Base-by-base conservation (phyloP, 140 eudicot species). In the Oenanthe javanica region DNA sequence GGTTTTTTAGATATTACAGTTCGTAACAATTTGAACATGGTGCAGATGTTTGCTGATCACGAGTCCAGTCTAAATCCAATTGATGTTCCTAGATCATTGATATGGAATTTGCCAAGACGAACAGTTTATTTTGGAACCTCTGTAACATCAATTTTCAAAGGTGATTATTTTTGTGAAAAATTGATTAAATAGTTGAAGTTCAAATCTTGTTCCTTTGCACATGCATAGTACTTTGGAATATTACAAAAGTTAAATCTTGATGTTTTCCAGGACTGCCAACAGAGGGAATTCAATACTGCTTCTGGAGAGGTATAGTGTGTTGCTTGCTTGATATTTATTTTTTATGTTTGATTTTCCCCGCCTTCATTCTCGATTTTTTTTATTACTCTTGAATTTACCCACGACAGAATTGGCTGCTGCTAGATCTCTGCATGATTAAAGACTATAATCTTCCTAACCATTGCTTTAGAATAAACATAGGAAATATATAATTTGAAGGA, bases 11-110 rank as follows among this genome's bases (percentile, higher is more conserved):
- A 75, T 75, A 75, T n/a, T 47, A n/a, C 13, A 72, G 11, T 72
- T 19, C 19, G 7, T 55, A 51, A 82, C 61, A 31, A 15, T 40
- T 73, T 16, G 23, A n/a, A 79, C 72, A 76, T 64, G 76, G 54
- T 72, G 75, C 88, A 95, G 99, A 87, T 95, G 82, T 95, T 95
- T 88, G 97, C 99, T 36, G 99, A 95, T 87, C 97, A 95, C 83
- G 93, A 86, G 80, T 90, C 99, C 76, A 95, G 99, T 79, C 63
- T 87, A 31, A 88, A 84, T 40, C 97, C 99, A 49, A 90, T 95
- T 76, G 86, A 83, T 40, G 97, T 95, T 77, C 96, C 99, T 75
- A 89, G 97, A 72, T 70, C 82, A 48, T 82, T 83, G 90, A 72
- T 95, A 78, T 92, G 99, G 99, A 84, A 86, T 75, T 84, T 95